Conservation (phyloP, 2,329 filamentous ascomycete species). For the Penicillium sp. region DNA sequence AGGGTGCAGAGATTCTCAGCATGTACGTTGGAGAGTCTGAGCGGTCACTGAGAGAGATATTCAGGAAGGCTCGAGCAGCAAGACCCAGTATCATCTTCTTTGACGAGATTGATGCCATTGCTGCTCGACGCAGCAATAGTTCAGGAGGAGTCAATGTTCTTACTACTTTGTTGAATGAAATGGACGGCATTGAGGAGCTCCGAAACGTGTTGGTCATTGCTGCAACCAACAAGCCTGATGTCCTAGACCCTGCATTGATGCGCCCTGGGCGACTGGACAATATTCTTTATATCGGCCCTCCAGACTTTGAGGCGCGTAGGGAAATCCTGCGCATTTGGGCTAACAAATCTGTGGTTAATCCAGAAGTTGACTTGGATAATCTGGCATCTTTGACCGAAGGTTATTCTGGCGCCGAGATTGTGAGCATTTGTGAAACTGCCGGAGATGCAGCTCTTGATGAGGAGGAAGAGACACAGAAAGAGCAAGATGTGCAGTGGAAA, state of each 20-base stretch:
- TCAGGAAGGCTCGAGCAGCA: constrained; percentile 79
- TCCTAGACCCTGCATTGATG: constrained; percentile 80
- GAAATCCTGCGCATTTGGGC: constrained; percentile 74
- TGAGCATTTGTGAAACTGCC: constrained; percentile 56
- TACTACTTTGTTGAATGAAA: constrained; percentile 86
- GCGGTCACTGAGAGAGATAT: constrained; percentile 78
- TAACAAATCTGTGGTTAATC: constrained; percentile 57
- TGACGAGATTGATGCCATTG: constrained; percentile 91
- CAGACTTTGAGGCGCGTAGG: constrained; percentile 67
- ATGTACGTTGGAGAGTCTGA: constrained; percentile 98
- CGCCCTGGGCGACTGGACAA: constrained; percentile 83
- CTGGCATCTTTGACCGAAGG: constrained; percentile 69
- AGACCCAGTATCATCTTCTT: constrained; percentile 94
- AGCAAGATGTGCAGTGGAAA: constrained; percentile 38
- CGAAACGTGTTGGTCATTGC: constrained; percentile 83
- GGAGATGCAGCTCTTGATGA: constrained; percentile 54
- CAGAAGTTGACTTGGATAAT: constrained; percentile 64
- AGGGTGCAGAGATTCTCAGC: constrained; percentile 87
- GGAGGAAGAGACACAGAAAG: constrained; percentile 45
- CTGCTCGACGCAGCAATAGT: constrained; percentile 53
- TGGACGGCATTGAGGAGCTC: constrained; percentile 88
- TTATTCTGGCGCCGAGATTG: constrained; percentile 82
- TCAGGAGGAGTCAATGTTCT: constrained; percentile 72
- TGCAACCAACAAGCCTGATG: constrained; percentile 86
- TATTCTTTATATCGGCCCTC: constrained; percentile 81